Evolutionary conservation across 2,329 filamentous ascomycete genomes (phyloP).

Genomic region (Coniochaeta prunicola): DNA sequence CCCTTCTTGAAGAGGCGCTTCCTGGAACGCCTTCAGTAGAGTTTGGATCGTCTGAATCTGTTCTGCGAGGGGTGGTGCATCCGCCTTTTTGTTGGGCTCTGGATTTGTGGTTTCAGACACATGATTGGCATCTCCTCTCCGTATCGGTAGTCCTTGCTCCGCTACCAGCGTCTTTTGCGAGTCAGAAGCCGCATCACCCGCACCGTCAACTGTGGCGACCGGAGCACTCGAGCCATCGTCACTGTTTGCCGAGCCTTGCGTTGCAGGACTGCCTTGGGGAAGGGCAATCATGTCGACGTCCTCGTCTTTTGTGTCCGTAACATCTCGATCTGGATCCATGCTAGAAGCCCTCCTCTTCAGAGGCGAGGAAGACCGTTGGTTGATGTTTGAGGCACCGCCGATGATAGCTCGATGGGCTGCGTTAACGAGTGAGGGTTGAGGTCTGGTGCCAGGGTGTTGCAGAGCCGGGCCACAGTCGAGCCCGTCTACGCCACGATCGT

Average conservation of each 20-base stretch:
- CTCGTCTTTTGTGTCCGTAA: conserved; percentile 31
- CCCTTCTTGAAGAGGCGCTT: conserved; percentile 56
- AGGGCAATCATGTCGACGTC: conserved; percentile 38
- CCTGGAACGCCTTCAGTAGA: conserved; percentile 46
- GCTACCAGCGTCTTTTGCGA: neutral
- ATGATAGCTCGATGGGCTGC: conserved; percentile 48
- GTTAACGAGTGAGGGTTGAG: conserved; percentile 42
- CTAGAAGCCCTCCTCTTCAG: conserved; percentile 57
- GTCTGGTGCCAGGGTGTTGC: conserved; percentile 14
- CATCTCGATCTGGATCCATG: conserved; percentile 44
- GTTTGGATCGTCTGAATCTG: conserved; percentile 69
- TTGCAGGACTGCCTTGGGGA: conserved; percentile 8
- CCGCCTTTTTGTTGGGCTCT: conserved; percentile 7
- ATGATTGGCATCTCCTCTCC: conserved; percentile 11
- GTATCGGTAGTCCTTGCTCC: conserved; percentile 10
- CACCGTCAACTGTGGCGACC: neutral
- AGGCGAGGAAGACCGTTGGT: conserved; percentile 56
- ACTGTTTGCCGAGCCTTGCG: neutral
- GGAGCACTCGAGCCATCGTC: neutral
- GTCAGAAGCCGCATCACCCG: neutral
- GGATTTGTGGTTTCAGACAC: neutral
- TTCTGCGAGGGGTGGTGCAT: conserved; percentile 31
- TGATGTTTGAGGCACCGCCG: conserved; percentile 50
- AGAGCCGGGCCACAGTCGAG: conserved; percentile 33
- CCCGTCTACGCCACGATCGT: conserved; percentile 41